Evolutionary conservation across 495 filamentous ascomycete species (phyloP).

Genomic region (Entonaema liquescens): DNA sequence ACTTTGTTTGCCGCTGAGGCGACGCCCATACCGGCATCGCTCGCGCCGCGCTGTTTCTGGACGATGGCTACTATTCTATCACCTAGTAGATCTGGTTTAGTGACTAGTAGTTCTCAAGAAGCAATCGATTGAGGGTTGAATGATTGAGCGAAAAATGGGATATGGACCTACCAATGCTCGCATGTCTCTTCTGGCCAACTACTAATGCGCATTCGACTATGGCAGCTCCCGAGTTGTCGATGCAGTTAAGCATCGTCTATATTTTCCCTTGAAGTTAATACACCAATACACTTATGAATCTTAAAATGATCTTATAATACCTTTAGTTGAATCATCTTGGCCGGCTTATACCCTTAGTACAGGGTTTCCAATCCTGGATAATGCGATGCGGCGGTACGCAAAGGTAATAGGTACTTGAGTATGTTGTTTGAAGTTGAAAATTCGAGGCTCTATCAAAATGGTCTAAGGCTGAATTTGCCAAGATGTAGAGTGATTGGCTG

Average conservation of each 20-base stretch:
- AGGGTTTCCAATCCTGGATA: slow-evolving; percentile 30
- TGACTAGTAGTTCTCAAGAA: background rate
- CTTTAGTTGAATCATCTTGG: slow-evolving; percentile 98
- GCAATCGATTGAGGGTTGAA: background rate
- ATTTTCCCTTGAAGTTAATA: slow-evolving; percentile 4
- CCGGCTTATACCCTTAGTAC: slow-evolving; percentile 39
- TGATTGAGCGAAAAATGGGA: background rate
- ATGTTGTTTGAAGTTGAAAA: slow-evolving; percentile 30
- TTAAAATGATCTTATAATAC: slow-evolving; percentile 52
- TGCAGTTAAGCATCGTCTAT: slow-evolving; percentile 97
- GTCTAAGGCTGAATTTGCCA: slow-evolving; percentile 25
- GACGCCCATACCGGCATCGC: slow-evolving; percentile 61
- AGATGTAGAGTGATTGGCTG: slow-evolving; percentile 26
- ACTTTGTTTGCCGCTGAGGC: slow-evolving; percentile 85
- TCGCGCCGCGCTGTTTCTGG: slow-evolving; percentile 83
- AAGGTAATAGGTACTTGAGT: background rate
- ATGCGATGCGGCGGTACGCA: slow-evolving; percentile 15
- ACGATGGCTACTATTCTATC: slow-evolving; percentile 98
- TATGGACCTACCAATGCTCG: slow-evolving; percentile 79
- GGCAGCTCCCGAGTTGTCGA: slow-evolving; percentile 99
- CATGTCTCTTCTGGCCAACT: slow-evolving; percentile 86
- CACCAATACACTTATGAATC: slow-evolving; percentile 16
- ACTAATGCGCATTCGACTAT: slow-evolving; percentile 96
- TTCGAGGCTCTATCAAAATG: slow-evolving; percentile 38
- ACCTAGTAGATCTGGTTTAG: slow-evolving; percentile 62